phyloP scores from a whole-genome alignment of 805 yeast species.

The Debaryomyces tyrocola region DNA sequence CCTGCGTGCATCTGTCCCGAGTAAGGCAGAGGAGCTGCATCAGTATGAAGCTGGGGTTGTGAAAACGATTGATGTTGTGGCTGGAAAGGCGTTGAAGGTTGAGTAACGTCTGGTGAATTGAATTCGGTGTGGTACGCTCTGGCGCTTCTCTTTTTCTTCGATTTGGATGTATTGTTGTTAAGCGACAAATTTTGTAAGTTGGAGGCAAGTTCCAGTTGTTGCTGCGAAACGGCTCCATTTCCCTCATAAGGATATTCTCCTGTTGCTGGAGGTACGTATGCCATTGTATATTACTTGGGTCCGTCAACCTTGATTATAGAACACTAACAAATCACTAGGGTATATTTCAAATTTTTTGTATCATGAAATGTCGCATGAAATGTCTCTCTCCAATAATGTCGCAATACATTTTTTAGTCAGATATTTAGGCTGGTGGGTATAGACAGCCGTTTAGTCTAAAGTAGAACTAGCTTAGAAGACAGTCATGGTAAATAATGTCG shows the following conservation, averaged over 20 bases:
- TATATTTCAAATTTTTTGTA: background rate
- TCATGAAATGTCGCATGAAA: background rate
- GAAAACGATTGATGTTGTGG: constrained; percentile 4
- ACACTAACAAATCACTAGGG: background rate
- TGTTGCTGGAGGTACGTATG: constrained; percentile 3
- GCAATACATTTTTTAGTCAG: background rate
- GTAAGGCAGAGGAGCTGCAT: background rate
- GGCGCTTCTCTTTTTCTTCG: constrained; percentile 28
- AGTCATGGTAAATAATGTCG: no score
- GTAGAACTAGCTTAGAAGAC: no score
- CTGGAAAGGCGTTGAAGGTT: constrained; percentile 1
- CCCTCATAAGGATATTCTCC: constrained; percentile 3
- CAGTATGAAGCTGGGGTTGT: constrained; percentile 1
- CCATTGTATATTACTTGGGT: constrained; percentile 1
- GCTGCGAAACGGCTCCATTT: background rate
- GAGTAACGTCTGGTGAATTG: constrained; percentile 1
- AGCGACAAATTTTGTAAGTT: constrained; percentile 8
- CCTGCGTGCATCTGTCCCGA: background rate
- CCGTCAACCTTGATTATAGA: background rate
- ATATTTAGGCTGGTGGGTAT: no score
- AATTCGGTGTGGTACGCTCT: constrained; percentile 32
- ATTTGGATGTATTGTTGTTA: background rate
- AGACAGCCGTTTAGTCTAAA: no score
- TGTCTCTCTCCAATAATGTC: background rate
- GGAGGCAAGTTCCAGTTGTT: constrained; percentile 1